Conservation (phyloP, 225 moss, liverwort and hornwort genomes). For the Anthoceros angustus region DNA sequence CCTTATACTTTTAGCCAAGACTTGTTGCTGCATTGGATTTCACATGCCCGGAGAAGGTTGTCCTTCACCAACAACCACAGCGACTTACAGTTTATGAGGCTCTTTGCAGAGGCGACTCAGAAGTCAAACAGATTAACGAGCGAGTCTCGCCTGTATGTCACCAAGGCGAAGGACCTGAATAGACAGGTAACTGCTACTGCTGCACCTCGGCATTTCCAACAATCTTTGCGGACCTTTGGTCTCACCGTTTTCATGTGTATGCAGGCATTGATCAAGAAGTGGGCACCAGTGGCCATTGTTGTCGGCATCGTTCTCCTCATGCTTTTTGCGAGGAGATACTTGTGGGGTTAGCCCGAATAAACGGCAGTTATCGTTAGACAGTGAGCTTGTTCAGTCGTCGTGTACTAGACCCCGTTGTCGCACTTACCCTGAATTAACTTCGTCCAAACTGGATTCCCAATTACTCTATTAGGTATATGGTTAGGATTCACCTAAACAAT, state of each 20-base stretch:
- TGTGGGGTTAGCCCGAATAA: slow-evolving; percentile 18
- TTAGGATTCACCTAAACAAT: no score
- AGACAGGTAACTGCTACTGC: slow-evolving; percentile 49
- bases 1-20: no score
- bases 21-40: neutral
- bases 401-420: no score
- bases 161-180: slow-evolving; percentile 90
- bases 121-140: slow-evolving; percentile 81
- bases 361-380: neutral
- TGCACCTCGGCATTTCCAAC: neutral
- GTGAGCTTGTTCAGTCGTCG: no score
- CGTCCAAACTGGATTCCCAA: no score
- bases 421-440: no score
- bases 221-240: neutral
- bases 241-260: slow-evolving; percentile 7
- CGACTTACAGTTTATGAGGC: no score
- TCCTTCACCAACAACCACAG: neutral
- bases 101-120: slow-evolving; percentile 78
- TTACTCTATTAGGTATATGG: no score
- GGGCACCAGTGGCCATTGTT: slow-evolving; percentile 90
- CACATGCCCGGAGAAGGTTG: neutral
- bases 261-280: slow-evolving; percentile 98
- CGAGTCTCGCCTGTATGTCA: slow-evolving; percentile 65
- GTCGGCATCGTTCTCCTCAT: slow-evolving; percentile 58
- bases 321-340: slow-evolving; percentile 59